Base-by-base conservation (phyloP, 2,329 filamentous ascomycete species). In the Aurifilum marmelostoma region DNA sequence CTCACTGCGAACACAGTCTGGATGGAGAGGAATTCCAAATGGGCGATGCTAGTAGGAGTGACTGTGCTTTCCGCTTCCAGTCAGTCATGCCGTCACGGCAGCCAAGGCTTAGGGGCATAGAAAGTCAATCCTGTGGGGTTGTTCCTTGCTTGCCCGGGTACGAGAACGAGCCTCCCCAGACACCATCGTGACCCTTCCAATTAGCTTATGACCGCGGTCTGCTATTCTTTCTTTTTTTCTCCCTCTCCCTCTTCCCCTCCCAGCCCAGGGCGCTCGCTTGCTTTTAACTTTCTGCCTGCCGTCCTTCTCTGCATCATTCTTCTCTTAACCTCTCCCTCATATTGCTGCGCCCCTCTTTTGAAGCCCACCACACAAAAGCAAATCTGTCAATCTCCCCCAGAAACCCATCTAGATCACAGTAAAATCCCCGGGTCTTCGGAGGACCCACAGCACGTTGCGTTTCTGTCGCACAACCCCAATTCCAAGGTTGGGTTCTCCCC, bases 151-250 rank as follows among this genome's bases (percentile, higher is more conserved):
- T 67, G 65, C 39, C 18, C 43, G 37, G 54, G 64, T 59, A 32
- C 29, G 52, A 39, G 64, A n/a, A 47, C 52, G 63, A 41, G 47
- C 59, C 34, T 63, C 63, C 63, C 43, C 63, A 69, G 68, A 67
- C 64, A 59, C 58, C 66, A 70, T 70, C 68, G 68, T 68, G 68
- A 70, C 68, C 68, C 63, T 67, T 47, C 43, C 32, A 34, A 58
- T 39, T 16, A 54, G 65, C 58, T 65, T 62, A 62, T 68, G 66
- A 68, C 68, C 66, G 43, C 39, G 59, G 37, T 24, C 59, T 43
- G 37, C 21, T 18, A 47, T 14, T 34, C 34, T 34, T 54, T 41
- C 37, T 34, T 27, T 24, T 8, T 47, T 47, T 47, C 43, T 9
- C 21, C 43, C 37, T 43, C 43, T 52, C 29, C 18, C 58, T 27